Evolutionary conservation across 177 flowering plant genomes (phyloP).

Genomic region (Vitis hybrid): DNA sequence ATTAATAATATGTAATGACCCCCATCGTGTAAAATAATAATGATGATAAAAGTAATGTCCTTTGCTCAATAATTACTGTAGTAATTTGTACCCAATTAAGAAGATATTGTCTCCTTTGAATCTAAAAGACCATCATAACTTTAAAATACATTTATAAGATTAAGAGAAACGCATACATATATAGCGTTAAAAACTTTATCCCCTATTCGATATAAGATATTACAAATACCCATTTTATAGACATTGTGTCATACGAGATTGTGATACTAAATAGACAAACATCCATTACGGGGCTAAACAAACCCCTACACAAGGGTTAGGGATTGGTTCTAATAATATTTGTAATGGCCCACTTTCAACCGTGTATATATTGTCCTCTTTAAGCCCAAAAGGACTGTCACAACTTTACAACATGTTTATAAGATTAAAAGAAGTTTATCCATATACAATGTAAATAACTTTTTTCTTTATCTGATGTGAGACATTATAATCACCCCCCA

Average conservation of each 20-base stretch:
- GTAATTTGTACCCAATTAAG: fast-evolving
- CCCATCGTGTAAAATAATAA: too few species aligned
- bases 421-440: too few species aligned
- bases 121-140: fast-evolving
- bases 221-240: fast-evolving
- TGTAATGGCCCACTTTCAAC: fast-evolving
- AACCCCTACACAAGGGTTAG: fast-evolving
- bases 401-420: fast-evolving
- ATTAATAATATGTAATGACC: too few species aligned
- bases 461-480: fast-evolving
- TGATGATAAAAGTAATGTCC: too few species aligned
- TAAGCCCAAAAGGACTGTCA: fast-evolving
- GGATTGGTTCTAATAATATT: fast-evolving
- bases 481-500: too few species aligned
- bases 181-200: fast-evolving
- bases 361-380: fast-evolving
- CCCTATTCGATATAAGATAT: too few species aligned
- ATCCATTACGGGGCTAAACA: too few species aligned
- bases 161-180: too few species aligned
- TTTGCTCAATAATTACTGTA: too few species aligned
- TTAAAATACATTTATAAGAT: too few species aligned
- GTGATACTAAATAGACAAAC: fast-evolving
- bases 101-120: fast-evolving
- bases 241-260: too few species aligned
- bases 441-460: fast-evolving